Base-by-base conservation (phyloP, 2,329 filamentous ascomycete genomes). In the Pseudogymnoascus destructans region DNA sequence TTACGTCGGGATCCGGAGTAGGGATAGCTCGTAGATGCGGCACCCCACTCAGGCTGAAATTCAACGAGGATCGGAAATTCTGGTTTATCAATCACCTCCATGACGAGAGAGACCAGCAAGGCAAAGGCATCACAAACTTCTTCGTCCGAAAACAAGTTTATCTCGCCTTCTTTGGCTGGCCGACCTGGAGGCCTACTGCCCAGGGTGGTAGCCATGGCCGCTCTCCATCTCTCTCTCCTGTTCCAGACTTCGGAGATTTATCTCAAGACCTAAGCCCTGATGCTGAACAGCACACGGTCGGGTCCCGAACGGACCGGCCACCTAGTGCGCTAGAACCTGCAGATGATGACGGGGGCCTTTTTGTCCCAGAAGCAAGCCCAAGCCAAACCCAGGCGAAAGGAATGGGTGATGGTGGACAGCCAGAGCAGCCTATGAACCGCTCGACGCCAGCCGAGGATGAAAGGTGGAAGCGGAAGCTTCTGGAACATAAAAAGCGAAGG, bases 81-180 rank as follows among this genome's bases (percentile, higher is more conserved):
- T 57, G 61, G 11, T 62, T 62, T 35, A 46, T 63, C 10, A 58
- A 38, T 57, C 32, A 63, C 32, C 36, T 64, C 57, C 35, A 63
- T 40, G 40, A 60, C 25, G 27, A 59, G 13, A 13, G 27, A 5
- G 5, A 59, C 6, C 32, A 63, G 15, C 32, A 57, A 25, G 56
- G 58, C 13, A 35, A 58, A n/a, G 32, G 59, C 13, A 59, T 63
- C 32, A 62, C 59, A 30, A 61, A 59, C 19, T 60, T 61, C 55
- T 64, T 64, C 59, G 49, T 61, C n/a, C 21, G 25, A 21, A 59
- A 57, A 59, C 61, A 52, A 15, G 54, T 60, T 21, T 64, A 63
- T 40, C 54, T 61, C 33, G 60, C 58, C 36, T 63, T 63, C 40
- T 60, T 63, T 57, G 57, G 60, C 2, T 58, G 25, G 57, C 58